Conservation (phyloP, 176 grass and related monocot species). For the Saccharum officinarum region DNA sequence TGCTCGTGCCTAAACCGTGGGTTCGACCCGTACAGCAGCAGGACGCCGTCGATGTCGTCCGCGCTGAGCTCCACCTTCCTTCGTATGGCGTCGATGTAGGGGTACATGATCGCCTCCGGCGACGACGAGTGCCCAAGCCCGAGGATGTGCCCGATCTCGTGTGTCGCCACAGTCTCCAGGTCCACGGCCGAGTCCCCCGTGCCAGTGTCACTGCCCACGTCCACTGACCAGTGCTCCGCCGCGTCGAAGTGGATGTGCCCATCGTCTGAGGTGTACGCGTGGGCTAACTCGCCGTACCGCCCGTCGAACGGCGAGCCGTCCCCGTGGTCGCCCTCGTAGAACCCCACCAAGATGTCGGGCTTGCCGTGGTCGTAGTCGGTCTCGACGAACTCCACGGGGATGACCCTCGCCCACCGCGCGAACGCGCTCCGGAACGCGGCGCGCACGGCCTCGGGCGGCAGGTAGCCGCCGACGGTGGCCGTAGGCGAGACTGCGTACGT, state of each 20-base stretch:
- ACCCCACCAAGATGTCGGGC: neutral
- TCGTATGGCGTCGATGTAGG: constrained; percentile 22
- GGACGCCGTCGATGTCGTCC: constrained; percentile 77
- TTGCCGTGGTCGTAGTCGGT: neutral
- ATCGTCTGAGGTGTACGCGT: neutral
- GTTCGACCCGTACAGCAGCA: constrained; percentile 71
- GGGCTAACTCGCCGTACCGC: neutral
- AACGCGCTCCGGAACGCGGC: constrained; percentile 61
- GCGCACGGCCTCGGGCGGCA: constrained; percentile 33
- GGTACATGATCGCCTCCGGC: constrained; percentile 81
- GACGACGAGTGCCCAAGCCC: constrained; percentile 73
- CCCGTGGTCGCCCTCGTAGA: neutral
- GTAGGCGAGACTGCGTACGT: constrained; percentile 59
- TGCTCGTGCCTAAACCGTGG: constrained; percentile 40
- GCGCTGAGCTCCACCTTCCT: constrained; percentile 63
- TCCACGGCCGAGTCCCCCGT: constrained; percentile 19
- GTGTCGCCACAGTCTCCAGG: constrained; percentile 74
- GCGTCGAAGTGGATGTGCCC: neutral
- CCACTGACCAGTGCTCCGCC: neutral
- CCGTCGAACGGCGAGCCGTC: neutral
- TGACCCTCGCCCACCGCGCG: constrained; percentile 63
- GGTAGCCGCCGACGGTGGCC: constrained; percentile 44
- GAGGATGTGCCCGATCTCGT: constrained; percentile 91
- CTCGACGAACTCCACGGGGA: constrained; percentile 18
- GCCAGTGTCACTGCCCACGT: neutral